Evolutionary conservation across 169 alveolate genomes (phyloP).

Genomic region (Ichthyophthirius multifiliis): DNA sequence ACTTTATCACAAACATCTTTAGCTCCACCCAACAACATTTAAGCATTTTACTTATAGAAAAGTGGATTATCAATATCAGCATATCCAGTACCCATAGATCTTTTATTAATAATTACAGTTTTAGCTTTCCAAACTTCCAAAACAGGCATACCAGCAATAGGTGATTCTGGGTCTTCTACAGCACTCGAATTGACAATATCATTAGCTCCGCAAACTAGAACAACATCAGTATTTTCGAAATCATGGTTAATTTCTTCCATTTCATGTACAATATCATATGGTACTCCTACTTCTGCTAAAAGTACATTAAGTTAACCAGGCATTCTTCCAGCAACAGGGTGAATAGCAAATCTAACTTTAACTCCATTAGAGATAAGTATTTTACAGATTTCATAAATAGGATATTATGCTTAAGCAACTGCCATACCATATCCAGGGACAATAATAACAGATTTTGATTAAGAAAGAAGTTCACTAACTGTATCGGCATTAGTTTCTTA

Average conservation of each 20-base stretch:
- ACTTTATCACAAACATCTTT: conserved; percentile 30
- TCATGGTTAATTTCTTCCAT: conserved; percentile 92
- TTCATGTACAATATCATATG: conserved; percentile 92
- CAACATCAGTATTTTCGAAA: conserved; percentile 74
- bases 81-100: conserved; percentile 94
- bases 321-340: conserved; percentile 98
- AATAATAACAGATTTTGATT: conserved; percentile 82
- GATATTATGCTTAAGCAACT: conserved; percentile 85
- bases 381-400: conserved; percentile 75
- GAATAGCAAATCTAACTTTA: conserved; percentile 92
- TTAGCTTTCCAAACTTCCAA: conserved; percentile 93
- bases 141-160: conserved; percentile 96
- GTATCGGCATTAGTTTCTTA: conserved; percentile 68
- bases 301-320: conserved; percentile 96
- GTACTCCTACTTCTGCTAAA: conserved; percentile 95
- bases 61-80: conserved; percentile 94
- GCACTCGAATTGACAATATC: conserved; percentile 94
- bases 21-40: conserved; percentile 92
- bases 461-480: conserved; percentile 84
- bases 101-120: conserved; percentile 85
- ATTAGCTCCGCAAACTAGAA: conserved; percentile 93
- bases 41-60: conserved; percentile 85
- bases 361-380: conserved; percentile 74
- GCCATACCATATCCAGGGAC: conserved; percentile 98
- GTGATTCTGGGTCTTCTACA: conserved; percentile 83